Conservation (phyloP, 257 asterid species). For the Thymus quinquecostatus region DNA sequence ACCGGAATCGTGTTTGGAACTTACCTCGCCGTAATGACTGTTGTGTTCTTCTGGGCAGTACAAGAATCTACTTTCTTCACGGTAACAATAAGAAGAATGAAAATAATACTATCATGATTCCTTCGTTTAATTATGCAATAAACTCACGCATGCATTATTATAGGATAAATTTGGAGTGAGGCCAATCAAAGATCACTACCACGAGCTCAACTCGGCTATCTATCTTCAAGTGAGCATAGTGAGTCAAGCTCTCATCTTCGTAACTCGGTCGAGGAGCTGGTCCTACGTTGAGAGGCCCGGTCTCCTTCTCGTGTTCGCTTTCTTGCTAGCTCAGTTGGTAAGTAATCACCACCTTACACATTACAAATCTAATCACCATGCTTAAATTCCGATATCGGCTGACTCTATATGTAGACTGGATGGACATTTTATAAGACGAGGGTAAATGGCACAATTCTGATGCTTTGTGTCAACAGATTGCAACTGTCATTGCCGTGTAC, state of each 20-base stretch:
- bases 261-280: slow-evolving; percentile 66
- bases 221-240: slow-evolving; percentile 68
- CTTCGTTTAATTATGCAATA: no score
- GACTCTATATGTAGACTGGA: no score
- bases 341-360: background rate
- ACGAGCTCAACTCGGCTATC: slow-evolving; percentile 52
- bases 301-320: slow-evolving; percentile 50
- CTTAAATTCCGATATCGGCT: no score
- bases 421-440: no score
- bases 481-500: slow-evolving; percentile 56
- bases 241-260: slow-evolving; percentile 69
- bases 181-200: slow-evolving; percentile 38
- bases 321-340: slow-evolving; percentile 54
- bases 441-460: no score
- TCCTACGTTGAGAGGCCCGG: slow-evolving; percentile 58
- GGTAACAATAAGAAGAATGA: slow-evolving; percentile 19
- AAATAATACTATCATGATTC: no score
- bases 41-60: slow-evolving; percentile 59
- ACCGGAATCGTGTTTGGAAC: slow-evolving; percentile 67
- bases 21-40: slow-evolving; percentile 65
- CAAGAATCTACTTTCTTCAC: slow-evolving; percentile 48
- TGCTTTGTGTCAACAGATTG: slow-evolving; percentile 34
- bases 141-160: background rate
- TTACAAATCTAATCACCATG: no score
- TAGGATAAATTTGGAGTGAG: slow-evolving; percentile 54